Evolutionary conservation across 2,329 filamentous ascomycete genomes (phyloP), one percentile per base, ranked within the genome.

Genomic region (Alternaria novae-zelandiae): DNA sequence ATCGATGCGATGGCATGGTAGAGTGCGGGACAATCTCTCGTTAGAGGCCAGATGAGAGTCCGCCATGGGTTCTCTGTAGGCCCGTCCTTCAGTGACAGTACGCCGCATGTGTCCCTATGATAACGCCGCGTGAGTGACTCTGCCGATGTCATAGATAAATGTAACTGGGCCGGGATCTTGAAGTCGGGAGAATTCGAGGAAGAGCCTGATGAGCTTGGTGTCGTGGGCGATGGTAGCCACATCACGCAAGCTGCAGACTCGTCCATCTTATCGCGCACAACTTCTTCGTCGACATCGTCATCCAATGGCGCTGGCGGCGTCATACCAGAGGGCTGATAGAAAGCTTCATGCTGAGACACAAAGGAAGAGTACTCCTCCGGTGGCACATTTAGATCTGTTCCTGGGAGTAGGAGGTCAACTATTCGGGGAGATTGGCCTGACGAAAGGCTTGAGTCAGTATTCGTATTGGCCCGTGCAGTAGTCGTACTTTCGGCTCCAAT

Each of bases 51-150:
- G n/a, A 92, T 83, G 49, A 90, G 81, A 6, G 86, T 91, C 26
- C 89, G 85, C 90, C 90, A 92, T 3, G 90, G 90, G 72, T 92
- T 92, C 70, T 92, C 90, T 2, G 84, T 86, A 7, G 85, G 84
- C 0, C 89, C 90, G 75, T 92, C 89, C 72, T 91, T 91, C 55
- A 92, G 84, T 1, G 90, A 92, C 20, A 92, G 81, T 53, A 92
- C 90, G 4, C 89, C 89, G 73, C 90, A 92, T 0, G 90, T 92
- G 60, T 89, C 82, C 67, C 83, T 85, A 71, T 91, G 87, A 70
- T 90, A 92, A 25, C 88, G 85, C 54, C 87, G 75, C 54, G 88
- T 85, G 21, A 91, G 80, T 82, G 88, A 87, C 66, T 91, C 89
- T 10, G 86, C 83, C 59, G 87, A 88, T 41, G 81, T 82, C 32